phyloP scores from a whole-genome alignment of 2,329 filamentous ascomycete species.

The Nemania sp. region DNA sequence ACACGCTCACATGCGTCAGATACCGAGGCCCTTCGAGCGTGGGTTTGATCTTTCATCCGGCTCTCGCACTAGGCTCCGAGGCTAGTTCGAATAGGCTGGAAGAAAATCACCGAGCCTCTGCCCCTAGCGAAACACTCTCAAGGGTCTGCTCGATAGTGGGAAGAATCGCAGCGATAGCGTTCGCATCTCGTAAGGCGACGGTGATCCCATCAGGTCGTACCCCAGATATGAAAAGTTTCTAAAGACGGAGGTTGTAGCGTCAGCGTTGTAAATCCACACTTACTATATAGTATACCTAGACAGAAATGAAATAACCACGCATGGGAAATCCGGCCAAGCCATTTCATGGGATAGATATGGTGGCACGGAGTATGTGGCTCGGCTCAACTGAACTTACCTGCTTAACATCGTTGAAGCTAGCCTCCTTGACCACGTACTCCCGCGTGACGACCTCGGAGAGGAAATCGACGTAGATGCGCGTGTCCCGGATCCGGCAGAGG shows the following conservation, averaged over 20 bases:
- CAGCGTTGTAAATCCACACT: not conserved
- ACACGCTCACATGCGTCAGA: not conserved
- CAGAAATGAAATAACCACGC: not conserved
- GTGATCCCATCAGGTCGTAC: conserved; percentile 72
- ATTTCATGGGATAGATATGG: conserved; percentile 4
- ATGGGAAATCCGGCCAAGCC: not conserved
- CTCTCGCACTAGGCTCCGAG: not conserved
- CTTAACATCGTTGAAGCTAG: conserved; percentile 80
- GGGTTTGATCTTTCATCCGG: not conserved
- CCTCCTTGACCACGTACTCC: conserved; percentile 92
- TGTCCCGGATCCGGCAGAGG: conserved; percentile 87
- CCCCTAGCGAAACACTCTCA: conserved; percentile 57
- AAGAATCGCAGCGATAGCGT: conserved; percentile 71
- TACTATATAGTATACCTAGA: not conserved
- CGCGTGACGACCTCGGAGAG: conserved; percentile 80
- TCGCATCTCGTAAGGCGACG: conserved; percentile 76
- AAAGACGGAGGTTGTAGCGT: not conserved
- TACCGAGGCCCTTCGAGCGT: not conserved
- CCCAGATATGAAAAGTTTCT: conserved; percentile 56
- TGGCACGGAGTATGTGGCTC: too few relatives aligned
- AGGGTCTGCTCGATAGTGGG: conserved; percentile 71
- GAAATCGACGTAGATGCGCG: conserved; percentile 92
- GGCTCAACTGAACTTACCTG: conserved; percentile 62
- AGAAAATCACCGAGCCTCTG: not conserved
- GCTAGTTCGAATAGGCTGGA: not conserved